Percentiles rank a stretch among this genome's conserved stretches.
These are phyloP conservation scores for Teratosphaeria destructans DNA, from an alignment of 2,329 filamentous ascomycete species.

Conservation along the genomic window DNA sequence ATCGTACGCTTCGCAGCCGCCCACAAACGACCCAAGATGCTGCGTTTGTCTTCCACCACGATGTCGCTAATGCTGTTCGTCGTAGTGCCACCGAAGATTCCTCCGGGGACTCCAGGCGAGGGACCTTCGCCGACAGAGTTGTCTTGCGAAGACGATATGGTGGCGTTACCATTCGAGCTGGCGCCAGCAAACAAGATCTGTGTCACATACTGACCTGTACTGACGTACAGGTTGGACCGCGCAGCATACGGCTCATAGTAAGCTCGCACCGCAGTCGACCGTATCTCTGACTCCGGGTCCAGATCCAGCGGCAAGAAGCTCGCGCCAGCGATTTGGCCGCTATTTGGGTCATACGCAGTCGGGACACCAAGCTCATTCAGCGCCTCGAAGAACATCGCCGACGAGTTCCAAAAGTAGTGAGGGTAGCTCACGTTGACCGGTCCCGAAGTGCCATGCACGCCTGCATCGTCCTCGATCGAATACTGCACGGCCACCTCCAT, in stretches of 20 bases:
- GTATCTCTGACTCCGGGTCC: constrained; percentile 27
- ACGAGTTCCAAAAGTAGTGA: constrained; percentile 28
- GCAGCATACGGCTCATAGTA: constrained; percentile 28
- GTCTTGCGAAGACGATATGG: constrained; percentile 3
- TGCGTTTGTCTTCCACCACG: constrained; percentile 10
- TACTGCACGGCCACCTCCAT: constrained; percentile 25
- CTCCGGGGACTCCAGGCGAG: constrained; percentile 5
- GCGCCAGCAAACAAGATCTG: constrained; percentile 22
- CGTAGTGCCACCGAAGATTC: constrained; percentile 12
- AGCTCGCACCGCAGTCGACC: constrained; percentile 31
- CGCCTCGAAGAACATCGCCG: constrained; percentile 26
- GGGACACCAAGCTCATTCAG: constrained; percentile 27
- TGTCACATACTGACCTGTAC: constrained; percentile 27
- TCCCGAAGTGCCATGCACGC: constrained; percentile 34
- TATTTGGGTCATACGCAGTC: constrained; percentile 28
- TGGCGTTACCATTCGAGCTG: constrained; percentile 7
- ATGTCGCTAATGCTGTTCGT: constrained; percentile 40
- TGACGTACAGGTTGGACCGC: constrained; percentile 28
- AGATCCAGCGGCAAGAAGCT: constrained; percentile 29
- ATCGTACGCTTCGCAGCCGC: not conserved
- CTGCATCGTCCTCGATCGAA: constrained; percentile 30
- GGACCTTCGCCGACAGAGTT: constrained; percentile 9
- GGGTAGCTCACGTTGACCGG: constrained; percentile 42
- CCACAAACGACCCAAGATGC: constrained; percentile 29
- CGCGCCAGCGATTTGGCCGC: constrained; percentile 27